Base-by-base conservation (phyloP, 257 asterid genomes). In the Plantago major region DNA sequence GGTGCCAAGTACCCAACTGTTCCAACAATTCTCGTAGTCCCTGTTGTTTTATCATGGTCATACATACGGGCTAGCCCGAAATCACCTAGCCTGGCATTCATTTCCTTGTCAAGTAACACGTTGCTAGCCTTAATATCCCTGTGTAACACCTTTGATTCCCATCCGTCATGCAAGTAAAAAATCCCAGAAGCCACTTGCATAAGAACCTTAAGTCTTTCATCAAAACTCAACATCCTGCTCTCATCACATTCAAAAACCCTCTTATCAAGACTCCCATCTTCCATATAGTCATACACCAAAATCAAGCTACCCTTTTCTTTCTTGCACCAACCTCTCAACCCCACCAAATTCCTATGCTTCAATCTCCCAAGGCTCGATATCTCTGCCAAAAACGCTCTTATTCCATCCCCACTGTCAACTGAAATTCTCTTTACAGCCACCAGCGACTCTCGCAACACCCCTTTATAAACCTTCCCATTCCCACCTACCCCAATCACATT, bases 1-100 rank as follows among this genome's bases (percentile, higher is more conserved):
- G 92, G 92, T 0, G 88, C 86, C 55, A 84, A 22, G 67, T 84
- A 84, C 2, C 88, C 92, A 3, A 79, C 47, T 0, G 92, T 84
- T 18, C 92, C 92, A 17, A 84, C 83, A 7, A 84, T 80, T 0
- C 78, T 76, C 1, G 88, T 84, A 0, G 88, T 77, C 58, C 69
- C 71, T 10, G 85, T 78, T 37, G 8, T 58, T 65, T 75, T 71
- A 28, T 75, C 67, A 30, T 79, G 84, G 26, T 67, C 81, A n/a
- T 84, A 84, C 79, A 79, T 77, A 43, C 82, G 63, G 46, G 92
- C 92, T 4, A 84, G 28, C 42, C 91, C 91, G 22, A 84, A 84
- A 69, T 84, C 91, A 15, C 91, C 84, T 42, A 84, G 48, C 40
- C 79, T 75, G 4, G 88, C 88, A 60, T 76, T 81, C 88, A 79